A percentile compares a stretch with the other conserved stretches of the same genome.
These are phyloP conservation scores for Cardamine chenopodiifolia DNA, from an alignment of 345 rosid genomes.

Conservation along the genomic window DNA sequence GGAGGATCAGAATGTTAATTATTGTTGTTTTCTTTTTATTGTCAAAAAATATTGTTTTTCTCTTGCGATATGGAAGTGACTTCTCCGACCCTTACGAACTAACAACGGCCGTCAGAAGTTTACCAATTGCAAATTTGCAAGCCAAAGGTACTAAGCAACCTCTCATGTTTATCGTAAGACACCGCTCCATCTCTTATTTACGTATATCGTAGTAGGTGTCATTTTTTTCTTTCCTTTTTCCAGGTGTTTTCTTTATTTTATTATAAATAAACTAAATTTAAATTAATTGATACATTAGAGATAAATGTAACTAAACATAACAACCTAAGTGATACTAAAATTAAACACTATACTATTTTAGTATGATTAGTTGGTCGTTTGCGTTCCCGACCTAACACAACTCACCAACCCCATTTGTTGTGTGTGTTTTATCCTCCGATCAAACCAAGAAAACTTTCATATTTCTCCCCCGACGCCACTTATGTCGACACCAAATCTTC, in stretches of 20 bases:
- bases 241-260: background rate
- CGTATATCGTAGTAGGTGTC: background rate
- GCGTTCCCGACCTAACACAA: constrained; percentile 36
- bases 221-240: no score
- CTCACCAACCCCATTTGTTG: constrained; percentile 41
- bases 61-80: constrained; percentile 4
- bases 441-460: constrained; percentile 33
- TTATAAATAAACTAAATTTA: background rate
- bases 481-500: constrained; percentile 45
- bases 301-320: background rate
- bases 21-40: background rate
- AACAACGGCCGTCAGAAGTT: constrained; percentile 24
- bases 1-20: background rate
- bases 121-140: background rate
- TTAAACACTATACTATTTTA: no score
- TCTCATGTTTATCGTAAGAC: constrained; percentile 36
- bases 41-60: background rate
- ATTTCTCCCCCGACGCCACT: constrained; percentile 25
- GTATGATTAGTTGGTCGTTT: constrained; percentile 5
- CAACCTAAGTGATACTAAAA: background rate
- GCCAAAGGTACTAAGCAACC: constrained; percentile 31
- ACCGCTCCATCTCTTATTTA: background rate
- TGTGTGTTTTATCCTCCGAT: constrained; percentile 34
- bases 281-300: background rate
- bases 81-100: constrained; percentile 28